A percentile compares a stretch with the other conserved stretches of the same genome.
phyloP scores from a whole-genome alignment of 805 yeast genomes.

The Wickerhamiella dianesei region DNA sequence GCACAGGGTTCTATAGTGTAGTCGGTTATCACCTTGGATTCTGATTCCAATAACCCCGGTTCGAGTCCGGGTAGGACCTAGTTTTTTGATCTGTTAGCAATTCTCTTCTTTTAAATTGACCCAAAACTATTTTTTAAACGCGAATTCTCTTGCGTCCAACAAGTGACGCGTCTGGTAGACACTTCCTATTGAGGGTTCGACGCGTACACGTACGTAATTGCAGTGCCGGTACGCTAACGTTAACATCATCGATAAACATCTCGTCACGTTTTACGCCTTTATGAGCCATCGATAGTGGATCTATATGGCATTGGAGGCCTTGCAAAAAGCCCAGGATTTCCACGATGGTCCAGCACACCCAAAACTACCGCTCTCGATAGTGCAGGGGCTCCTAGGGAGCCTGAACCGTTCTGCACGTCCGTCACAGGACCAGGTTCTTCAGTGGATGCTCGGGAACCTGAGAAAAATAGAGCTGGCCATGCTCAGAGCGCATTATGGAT shows the following conservation, averaged over 20 bases:
- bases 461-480: background rate
- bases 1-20: conserved; percentile 16
- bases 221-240: too few species aligned
- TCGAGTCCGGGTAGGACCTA: conserved; percentile 29
- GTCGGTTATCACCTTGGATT: conserved; percentile 20
- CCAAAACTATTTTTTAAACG: background rate
- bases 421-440: background rate
- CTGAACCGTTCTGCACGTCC: background rate
- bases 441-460: background rate
- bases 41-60: conserved; percentile 29
- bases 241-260: too few species aligned
- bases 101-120: background rate
- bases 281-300: background rate
- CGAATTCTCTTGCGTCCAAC: background rate
- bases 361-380: background rate
- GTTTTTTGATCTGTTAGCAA: too few species aligned
- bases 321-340: background rate
- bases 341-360: background rate
- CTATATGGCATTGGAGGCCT: background rate
- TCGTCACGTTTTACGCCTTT: too few species aligned
- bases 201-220: too few species aligned
- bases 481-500: background rate
- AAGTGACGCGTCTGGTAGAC: too few species aligned
- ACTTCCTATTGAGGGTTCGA: too few species aligned
- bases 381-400: background rate